These are phyloP conservation scores for Fraxinus dipetala DNA, from an alignment of 305 asterid genomes.

Conservation along the genomic window DNA sequence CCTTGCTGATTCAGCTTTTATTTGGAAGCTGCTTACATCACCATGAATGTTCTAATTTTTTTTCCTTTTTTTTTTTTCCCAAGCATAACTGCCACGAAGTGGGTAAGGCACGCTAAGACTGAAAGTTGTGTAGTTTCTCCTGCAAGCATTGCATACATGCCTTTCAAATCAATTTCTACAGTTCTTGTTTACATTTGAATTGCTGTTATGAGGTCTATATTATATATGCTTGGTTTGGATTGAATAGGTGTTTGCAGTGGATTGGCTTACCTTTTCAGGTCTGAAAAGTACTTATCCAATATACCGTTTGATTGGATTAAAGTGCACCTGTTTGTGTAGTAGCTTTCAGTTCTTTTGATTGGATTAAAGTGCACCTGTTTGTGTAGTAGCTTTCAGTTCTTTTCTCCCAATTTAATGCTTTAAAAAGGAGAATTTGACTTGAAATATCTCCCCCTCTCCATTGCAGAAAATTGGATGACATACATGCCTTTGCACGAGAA, in stretches of 20 bases:
- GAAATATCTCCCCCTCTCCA: conserved; percentile 2
- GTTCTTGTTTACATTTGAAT: neutral
- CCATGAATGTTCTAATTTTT: neutral
- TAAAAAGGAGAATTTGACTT: conserved; percentile 18
- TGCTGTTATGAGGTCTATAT: neutral
- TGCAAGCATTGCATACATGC: neutral
- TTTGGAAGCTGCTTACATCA: neutral
- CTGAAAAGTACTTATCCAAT: conserved; percentile 2
- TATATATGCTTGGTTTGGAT: neutral
- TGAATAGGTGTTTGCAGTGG: neutral
- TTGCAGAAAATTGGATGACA: conserved; percentile 67
- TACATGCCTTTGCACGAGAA: conserved; percentile 80
- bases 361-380: neutral
- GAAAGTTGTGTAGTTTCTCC: neutral
- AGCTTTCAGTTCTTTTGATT: neutral
- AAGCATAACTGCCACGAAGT: neutral
- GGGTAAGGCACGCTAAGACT: neutral
- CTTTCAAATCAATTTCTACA: neutral
- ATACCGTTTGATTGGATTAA: neutral
- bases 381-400: conserved; percentile 6
- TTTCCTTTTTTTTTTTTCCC: neutral
- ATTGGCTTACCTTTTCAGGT: neutral
- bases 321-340: conserved; percentile 6
- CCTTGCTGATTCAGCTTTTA: neutral
- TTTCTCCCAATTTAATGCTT: conserved; percentile 15